Conservation (phyloP, 768 basidiomycete genomes). For the Pleurotus citrinopileatus region DNA sequence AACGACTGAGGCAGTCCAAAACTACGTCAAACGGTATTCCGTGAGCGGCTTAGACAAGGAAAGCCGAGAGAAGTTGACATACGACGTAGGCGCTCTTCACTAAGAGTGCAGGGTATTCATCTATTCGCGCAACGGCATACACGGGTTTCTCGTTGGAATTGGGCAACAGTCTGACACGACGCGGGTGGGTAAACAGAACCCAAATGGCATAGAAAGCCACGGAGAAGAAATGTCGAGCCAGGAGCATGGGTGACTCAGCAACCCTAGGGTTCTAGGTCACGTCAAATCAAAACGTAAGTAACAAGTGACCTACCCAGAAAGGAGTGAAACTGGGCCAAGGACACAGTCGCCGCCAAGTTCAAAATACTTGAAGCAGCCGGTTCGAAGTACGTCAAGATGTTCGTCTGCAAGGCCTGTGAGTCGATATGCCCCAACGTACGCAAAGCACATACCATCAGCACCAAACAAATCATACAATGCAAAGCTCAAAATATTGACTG, state of each 20-base stretch:
- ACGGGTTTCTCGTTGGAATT: conserved; percentile 34
- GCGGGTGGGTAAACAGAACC: conserved; percentile 71
- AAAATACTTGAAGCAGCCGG: conserved; percentile 97
- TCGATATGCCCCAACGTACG: neutral
- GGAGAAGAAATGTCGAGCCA: conserved; percentile 90
- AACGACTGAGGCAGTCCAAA: conserved; percentile 90
- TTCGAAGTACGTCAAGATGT: conserved; percentile 58
- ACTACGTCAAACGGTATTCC: conserved; percentile 36
- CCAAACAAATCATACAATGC: conserved; percentile 95
- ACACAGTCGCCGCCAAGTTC: conserved; percentile 89
- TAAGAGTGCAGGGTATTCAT: conserved; percentile 67
- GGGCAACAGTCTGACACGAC: conserved; percentile 16
- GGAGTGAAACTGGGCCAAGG: conserved; percentile 83
- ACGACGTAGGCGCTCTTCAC: conserved; percentile 69
- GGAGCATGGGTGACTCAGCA: conserved; percentile 71
- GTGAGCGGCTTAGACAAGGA: conserved; percentile 3
- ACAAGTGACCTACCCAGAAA: conserved; percentile 69
- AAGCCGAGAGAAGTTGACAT: conserved; percentile 28
- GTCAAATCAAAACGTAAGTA: neutral
- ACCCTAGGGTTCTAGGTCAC: conserved; percentile 46
- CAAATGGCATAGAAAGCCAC: conserved; percentile 96
- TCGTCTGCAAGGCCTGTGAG: conserved; percentile 41
- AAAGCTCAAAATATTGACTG: conserved; percentile 89
- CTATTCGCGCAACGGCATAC: conserved; percentile 39
- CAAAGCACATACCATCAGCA: conserved; percentile 70